Conservation (phyloP, 164 flowering plant species). For the grape (Vitis vinifera) region DNA sequence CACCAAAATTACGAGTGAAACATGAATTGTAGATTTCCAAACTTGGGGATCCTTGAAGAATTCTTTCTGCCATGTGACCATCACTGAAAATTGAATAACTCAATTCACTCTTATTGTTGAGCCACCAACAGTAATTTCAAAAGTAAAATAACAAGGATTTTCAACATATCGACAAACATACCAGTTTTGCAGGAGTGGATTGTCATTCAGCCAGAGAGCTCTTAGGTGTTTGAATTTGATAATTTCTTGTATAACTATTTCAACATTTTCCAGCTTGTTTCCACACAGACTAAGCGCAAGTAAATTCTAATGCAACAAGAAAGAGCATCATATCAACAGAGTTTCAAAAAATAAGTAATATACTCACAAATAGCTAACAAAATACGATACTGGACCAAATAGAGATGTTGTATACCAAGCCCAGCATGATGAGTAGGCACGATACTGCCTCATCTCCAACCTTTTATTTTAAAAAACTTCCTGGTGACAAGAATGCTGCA, state of each 20-base stretch:
- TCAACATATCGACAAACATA: slow-evolving; percentile 23
- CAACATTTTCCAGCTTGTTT: slow-evolving; percentile 64
- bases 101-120: slow-evolving; percentile 8
- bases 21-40: slow-evolving; percentile 81
- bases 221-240: slow-evolving; percentile 57
- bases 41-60: slow-evolving; percentile 51
- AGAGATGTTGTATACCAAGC: neutral
- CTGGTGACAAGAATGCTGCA: neutral
- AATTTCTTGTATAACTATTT: slow-evolving; percentile 52
- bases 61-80: slow-evolving; percentile 37
- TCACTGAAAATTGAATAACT: slow-evolving; percentile 40
- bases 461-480: too few relatives aligned
- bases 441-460: too few relatives aligned
- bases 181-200: slow-evolving; percentile 61
- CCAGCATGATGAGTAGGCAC: too few relatives aligned
- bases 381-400: neutral
- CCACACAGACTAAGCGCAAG: slow-evolving; percentile 79
- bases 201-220: slow-evolving; percentile 93
- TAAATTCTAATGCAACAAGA: slow-evolving; percentile 54
- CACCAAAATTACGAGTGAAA: slow-evolving; percentile 64
- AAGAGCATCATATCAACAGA: neutral
- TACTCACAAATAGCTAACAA: neutral
- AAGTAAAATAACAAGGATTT: neutral
- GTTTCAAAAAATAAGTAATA: neutral
- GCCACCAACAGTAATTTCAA: neutral